Conservation (phyloP, 2,329 filamentous ascomycete species). For the Microthyrium microscopicum region DNA sequence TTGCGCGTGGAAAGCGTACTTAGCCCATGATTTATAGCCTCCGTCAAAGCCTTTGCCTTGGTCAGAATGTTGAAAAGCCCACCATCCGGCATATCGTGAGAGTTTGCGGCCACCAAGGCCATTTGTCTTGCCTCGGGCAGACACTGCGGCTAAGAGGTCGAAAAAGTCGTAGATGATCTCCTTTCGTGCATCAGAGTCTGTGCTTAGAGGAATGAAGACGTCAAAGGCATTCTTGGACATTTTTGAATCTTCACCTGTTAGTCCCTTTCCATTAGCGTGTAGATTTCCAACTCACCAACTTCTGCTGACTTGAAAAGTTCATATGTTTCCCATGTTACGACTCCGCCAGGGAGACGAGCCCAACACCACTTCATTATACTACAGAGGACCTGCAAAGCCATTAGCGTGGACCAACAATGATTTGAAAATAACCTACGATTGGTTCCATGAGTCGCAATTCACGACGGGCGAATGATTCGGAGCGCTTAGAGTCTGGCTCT, state of each 20-base stretch:
- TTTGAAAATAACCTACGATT: constrained; percentile 60
- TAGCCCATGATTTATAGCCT: constrained; percentile 78
- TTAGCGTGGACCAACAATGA: too few species aligned
- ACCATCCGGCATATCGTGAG: constrained; percentile 92
- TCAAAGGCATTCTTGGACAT: constrained; percentile 87
- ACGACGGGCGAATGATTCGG: constrained; percentile 44
- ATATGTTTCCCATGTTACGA: constrained; percentile 95
- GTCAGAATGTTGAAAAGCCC: constrained; percentile 88
- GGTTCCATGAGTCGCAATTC: constrained; percentile 87
- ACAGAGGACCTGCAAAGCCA: constrained; percentile 55
- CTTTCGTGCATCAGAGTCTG: constrained; percentile 69
- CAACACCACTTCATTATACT: constrained; percentile 98
- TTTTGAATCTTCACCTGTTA: constrained; percentile 52
- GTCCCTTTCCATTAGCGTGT: not conserved
- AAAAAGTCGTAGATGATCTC: constrained; percentile 95
- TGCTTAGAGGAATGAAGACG: constrained; percentile 87
- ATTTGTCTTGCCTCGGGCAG: constrained; percentile 84
- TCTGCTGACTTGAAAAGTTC: constrained; percentile 92
- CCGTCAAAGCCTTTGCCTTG: constrained; percentile 83
- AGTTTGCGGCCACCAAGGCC: constrained; percentile 86
- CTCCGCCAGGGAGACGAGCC: constrained; percentile 76
- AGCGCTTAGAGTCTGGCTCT: too few species aligned
- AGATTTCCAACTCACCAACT: constrained; percentile 44
- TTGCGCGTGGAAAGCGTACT: constrained; percentile 31
- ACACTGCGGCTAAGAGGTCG: constrained; percentile 76